Conservation (phyloP, 129 eudicot genomes). For the Tagetes patula region DNA sequence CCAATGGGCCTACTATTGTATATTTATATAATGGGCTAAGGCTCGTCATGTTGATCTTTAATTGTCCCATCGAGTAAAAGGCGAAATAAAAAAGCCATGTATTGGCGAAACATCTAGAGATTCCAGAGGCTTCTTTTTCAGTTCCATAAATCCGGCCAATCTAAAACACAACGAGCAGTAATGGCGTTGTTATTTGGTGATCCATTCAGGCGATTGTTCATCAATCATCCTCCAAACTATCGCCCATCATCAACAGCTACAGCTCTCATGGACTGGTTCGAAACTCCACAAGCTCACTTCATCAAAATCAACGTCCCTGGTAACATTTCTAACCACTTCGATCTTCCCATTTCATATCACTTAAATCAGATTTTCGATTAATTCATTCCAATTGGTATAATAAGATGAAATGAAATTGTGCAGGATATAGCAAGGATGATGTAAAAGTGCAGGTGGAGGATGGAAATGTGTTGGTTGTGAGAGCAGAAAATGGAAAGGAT, state of each 20-base stretch:
- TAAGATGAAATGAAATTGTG: not conserved
- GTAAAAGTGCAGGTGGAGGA: conserved; percentile 86
- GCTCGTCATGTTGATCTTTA: no score
- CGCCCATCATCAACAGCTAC: conserved; percentile 39
- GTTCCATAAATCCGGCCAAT: conserved; percentile 6
- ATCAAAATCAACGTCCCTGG: conserved; percentile 91
- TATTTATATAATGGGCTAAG: no score
- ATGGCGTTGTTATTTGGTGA: conserved; percentile 62
- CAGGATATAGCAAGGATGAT: conserved; percentile 81
- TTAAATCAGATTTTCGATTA: no score
- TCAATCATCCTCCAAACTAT: conserved; percentile 48
- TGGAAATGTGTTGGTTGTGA: conserved; percentile 65
- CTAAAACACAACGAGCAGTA: not conserved
- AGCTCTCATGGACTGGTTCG: conserved; percentile 82
- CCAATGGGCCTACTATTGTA: no score
- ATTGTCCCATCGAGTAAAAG: no score
- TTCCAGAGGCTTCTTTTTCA: conserved; percentile 31
- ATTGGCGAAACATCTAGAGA: conserved; percentile 34
- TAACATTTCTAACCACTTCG: not conserved
- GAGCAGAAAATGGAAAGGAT: conserved; percentile 54
- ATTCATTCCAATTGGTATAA: no score
- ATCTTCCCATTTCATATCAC: not conserved
- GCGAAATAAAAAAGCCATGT: not conserved
- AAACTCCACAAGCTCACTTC: conserved; percentile 69
- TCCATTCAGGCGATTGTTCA: conserved; percentile 62